Conservation (phyloP, 805 yeast species). For the Ogataea chonburiensis region DNA sequence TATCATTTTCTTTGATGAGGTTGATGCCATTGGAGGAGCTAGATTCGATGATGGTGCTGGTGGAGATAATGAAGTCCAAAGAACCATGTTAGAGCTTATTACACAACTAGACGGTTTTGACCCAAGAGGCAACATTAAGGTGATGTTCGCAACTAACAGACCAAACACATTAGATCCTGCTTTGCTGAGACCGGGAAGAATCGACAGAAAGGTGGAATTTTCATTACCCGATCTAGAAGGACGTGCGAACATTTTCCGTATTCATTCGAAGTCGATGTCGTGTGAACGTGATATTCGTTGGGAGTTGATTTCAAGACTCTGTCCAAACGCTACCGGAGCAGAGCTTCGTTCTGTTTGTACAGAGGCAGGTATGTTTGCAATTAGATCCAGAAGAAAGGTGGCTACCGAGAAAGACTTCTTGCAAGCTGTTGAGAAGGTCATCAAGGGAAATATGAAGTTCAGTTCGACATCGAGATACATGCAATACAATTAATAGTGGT, state of each 20-base stretch:
- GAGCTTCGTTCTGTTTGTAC: constrained; percentile 98
- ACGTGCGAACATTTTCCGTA: constrained; percentile 94
- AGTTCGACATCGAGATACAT: constrained; percentile 95
- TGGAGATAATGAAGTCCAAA: constrained; percentile 98
- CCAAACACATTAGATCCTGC: constrained; percentile 99
- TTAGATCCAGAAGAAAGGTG: constrained; percentile 95
- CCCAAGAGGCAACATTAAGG: constrained; percentile 98
- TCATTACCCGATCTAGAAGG: constrained; percentile 96
- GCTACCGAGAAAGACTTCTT: constrained; percentile 98
- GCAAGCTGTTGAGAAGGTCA: constrained; percentile 97
- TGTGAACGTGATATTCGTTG: constrained; percentile 97
- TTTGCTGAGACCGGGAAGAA: constrained; percentile 95
- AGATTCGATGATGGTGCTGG: constrained; percentile 99
- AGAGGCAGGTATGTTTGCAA: constrained; percentile 99
- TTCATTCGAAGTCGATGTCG: constrained; percentile 96
- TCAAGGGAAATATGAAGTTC: constrained; percentile 97
- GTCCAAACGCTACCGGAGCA: constrained; percentile 99
- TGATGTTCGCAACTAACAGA: constrained; percentile 98
- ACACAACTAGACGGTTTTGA: constrained; percentile 98
- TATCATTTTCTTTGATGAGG: constrained; percentile 96
- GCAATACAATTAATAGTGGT: constrained; percentile 76
- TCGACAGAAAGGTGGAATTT: constrained; percentile 97
- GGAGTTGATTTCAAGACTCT: constrained; percentile 95
- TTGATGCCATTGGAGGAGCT: constrained; percentile 99
- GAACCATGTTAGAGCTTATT: constrained; percentile 97